Evolutionary conservation across 305 asterid species (phyloP).

Genomic region (Fraxinus xanthoxyloides): DNA sequence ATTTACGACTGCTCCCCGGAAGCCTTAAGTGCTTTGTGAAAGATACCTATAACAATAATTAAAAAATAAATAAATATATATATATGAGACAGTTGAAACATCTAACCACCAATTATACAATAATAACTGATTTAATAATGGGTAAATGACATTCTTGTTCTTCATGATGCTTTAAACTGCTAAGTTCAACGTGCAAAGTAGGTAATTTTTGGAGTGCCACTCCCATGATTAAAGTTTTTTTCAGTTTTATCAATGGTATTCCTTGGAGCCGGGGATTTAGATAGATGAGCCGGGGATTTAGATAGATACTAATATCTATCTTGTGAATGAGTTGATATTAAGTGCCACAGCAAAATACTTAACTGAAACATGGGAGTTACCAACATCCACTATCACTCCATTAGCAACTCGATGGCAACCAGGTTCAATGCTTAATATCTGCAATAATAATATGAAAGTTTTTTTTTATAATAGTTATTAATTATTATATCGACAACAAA

Average conservation of each 20-base stretch:
- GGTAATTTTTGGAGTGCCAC: not conserved
- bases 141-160: not conserved
- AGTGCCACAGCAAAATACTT: slow-evolving; percentile 40
- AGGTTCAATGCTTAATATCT: slow-evolving; percentile 86
- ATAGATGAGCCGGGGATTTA: slow-evolving; percentile 21
- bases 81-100: slow-evolving; percentile 5
- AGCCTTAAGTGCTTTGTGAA: slow-evolving; percentile 73
- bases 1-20: slow-evolving; percentile 53
- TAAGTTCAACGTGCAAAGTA: slow-evolving; percentile 1
- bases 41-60: slow-evolving; percentile 62
- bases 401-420: slow-evolving; percentile 65
- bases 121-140: slow-evolving; percentile 6
- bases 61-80: no score
- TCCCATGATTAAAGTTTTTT: not conserved
- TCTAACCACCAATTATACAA: not conserved
- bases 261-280: slow-evolving; percentile 12
- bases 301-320: slow-evolving; percentile 16
- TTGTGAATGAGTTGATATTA: slow-evolving; percentile 19
- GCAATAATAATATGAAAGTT: slow-evolving; percentile 31
- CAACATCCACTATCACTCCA: slow-evolving; percentile 69
- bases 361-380: slow-evolving; percentile 68
- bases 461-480: not conserved
- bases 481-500: slow-evolving; percentile 11
- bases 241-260: not conserved
- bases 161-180: slow-evolving; percentile 2